phyloP scores from a whole-genome alignment of 169 alveolate species.

The Cryptosporidium sp. region DNA sequence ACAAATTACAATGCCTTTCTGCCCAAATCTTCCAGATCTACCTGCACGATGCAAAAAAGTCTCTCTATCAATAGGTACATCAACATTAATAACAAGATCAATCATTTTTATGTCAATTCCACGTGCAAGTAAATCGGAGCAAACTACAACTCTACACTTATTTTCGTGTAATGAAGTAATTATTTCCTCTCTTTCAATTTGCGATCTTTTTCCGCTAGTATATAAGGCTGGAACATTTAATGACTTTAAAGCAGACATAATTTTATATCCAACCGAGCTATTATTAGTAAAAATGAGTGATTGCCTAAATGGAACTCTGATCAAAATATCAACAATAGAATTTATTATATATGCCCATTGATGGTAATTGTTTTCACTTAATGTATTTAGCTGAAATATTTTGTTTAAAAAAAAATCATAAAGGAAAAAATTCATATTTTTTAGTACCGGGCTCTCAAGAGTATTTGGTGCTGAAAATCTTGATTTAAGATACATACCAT shows the following conservation, averaged over 20 bases:
- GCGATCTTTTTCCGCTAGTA: conserved; percentile 76
- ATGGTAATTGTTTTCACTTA: conserved; percentile 37
- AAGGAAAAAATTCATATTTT: conserved; percentile 13
- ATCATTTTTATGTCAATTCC: conserved; percentile 89
- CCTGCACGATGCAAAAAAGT: conserved; percentile 91
- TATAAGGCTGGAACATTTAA: conserved; percentile 69
- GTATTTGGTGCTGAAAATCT: neutral
- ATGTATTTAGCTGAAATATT: neutral
- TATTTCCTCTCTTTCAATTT: conserved; percentile 78
- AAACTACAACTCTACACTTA: conserved; percentile 83
- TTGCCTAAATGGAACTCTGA: conserved; percentile 74
- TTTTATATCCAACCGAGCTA: conserved; percentile 74
- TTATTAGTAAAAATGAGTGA: conserved; percentile 80
- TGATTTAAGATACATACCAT: neutral
- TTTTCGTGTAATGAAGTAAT: conserved; percentile 56
- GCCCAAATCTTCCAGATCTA: conserved; percentile 89
- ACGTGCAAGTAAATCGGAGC: conserved; percentile 91
- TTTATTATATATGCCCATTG: conserved; percentile 33
- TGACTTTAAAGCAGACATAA: conserved; percentile 64
- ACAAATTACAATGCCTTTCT: conserved; percentile 85
- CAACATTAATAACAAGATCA: conserved; percentile 90
- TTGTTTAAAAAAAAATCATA: conserved; percentile 5
- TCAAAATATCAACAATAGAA: conserved; percentile 50
- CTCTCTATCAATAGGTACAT: conserved; percentile 86
- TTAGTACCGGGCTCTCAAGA: conserved; percentile 43